Percentiles rank a stretch among this genome's conserved stretches.
Conservation (phyloP, 148 eudicot genomes). For the Vaccinium myrtillus region DNA sequence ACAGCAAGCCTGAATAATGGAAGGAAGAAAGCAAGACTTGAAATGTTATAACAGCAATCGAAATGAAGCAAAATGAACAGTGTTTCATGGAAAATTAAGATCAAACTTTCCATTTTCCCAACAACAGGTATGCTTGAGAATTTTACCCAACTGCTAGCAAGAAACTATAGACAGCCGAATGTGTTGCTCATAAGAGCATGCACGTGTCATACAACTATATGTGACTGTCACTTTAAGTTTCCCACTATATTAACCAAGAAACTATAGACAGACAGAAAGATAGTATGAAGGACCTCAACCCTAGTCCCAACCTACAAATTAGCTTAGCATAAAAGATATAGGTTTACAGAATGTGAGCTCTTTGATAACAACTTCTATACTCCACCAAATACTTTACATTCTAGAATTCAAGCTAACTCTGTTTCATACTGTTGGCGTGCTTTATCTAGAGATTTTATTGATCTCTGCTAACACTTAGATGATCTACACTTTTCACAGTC, state of each 20-base stretch:
- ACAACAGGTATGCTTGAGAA: background rate
- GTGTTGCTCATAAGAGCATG: slow-evolving; percentile 6
- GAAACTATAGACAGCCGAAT: background rate
- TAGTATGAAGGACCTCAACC: background rate
- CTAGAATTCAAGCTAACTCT: background rate
- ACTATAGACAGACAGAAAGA: background rate
- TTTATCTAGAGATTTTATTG: background rate
- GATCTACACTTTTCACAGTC: background rate
- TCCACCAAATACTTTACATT: background rate
- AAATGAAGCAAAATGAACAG: background rate
- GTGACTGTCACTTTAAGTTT: background rate
- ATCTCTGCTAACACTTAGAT: background rate
- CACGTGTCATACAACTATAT: background rate
- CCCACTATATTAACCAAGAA: background rate
- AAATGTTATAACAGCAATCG: background rate
- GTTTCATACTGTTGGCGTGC: background rate
- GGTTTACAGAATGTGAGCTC: background rate
- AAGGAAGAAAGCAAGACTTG: background rate
- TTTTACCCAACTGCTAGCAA: background rate
- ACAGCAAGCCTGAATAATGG: slow-evolving; percentile 52
- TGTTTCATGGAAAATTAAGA: background rate
- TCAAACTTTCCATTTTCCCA: background rate
- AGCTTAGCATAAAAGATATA: background rate
- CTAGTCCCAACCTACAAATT: background rate
- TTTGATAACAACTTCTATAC: background rate